These are phyloP conservation scores for Cladosporium velox DNA, from an alignment of 2,329 filamentous ascomycete genomes.

Conservation along the genomic window DNA sequence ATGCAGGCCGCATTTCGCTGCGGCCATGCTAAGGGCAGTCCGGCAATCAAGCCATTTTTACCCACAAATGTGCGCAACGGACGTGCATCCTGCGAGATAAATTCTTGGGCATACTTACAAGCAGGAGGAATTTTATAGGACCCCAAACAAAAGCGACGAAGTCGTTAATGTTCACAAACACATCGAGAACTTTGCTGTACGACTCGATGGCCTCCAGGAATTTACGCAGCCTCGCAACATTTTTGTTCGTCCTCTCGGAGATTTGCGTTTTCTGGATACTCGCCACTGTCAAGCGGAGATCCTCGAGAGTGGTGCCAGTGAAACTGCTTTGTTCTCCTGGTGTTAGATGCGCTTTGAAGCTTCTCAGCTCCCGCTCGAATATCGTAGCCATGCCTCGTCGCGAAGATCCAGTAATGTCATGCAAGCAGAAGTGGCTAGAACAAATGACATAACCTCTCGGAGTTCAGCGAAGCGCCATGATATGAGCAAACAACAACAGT, in stretches of 20 bases:
- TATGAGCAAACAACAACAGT: no score
- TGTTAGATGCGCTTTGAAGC: background rate
- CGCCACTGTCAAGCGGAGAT: background rate
- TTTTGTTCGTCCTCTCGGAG: background rate
- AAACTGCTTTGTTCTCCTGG: background rate
- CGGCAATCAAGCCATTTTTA: no score
- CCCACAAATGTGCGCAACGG: no score
- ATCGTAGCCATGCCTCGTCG: background rate
- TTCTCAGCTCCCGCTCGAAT: background rate
- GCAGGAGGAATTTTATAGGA: background rate
- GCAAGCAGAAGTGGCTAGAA: no score
- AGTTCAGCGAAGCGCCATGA: no score
- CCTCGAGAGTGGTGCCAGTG: background rate
- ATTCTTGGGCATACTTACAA: background rate
- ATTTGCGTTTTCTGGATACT: background rate
- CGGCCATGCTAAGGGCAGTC: no score
- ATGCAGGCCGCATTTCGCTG: no score
- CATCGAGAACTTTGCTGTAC: background rate
- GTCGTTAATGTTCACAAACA: background rate
- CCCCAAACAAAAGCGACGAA: background rate
- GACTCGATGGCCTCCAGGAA: slow-evolving; percentile 2
- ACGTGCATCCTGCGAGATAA: no score
- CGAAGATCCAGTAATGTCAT: no score
- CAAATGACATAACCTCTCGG: no score
- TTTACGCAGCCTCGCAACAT: background rate